These are phyloP conservation scores for Cyberlindnera euphorbiae DNA, from an alignment of 805 yeast genomes.

Conservation along the genomic window DNA sequence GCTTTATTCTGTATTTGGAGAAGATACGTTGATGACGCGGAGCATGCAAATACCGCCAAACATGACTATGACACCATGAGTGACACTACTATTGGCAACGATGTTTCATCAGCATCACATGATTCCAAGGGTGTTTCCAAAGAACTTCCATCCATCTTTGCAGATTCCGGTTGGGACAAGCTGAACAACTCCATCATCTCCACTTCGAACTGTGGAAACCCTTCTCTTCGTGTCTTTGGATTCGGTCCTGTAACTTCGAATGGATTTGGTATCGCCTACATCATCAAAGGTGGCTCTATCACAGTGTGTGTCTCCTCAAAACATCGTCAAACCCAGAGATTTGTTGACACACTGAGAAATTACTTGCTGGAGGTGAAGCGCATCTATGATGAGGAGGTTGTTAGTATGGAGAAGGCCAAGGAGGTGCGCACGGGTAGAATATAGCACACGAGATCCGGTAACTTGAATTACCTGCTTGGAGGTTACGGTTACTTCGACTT, in stretches of 20 bases:
- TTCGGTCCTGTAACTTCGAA: constrained; percentile 88
- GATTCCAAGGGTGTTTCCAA: constrained; percentile 13
- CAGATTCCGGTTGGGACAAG: constrained; percentile 85
- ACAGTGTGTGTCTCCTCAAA: constrained; percentile 82
- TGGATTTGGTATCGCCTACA: constrained; percentile 92
- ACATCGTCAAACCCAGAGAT: constrained; percentile 81
- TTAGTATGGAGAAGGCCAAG: constrained; percentile 14
- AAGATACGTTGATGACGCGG: constrained; percentile 38
- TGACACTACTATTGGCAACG: constrained; percentile 22
- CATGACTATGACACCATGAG: constrained; percentile 27
- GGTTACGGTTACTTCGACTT: constrained; percentile 87
- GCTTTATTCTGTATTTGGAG: constrained; percentile 89
- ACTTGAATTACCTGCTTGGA: constrained; percentile 48
- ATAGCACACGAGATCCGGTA: constrained; percentile 28
- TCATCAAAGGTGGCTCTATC: constrained; percentile 74
- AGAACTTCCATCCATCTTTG: constrained; percentile 69
- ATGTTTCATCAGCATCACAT: not conserved
- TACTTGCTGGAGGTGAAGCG: constrained; percentile 56
- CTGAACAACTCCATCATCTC: constrained; percentile 76
- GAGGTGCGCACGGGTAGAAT: constrained; percentile 24
- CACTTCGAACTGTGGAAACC: constrained; percentile 89
- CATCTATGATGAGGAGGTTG: constrained; percentile 33
- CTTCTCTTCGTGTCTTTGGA: constrained; percentile 80
- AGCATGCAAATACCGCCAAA: no score
- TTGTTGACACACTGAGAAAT: constrained; percentile 60